A percentile compares a stretch with the other conserved stretches of the same genome.
Conservation (phyloP, 2,329 filamentous ascomycete species). For the Botrytis cinerea region DNA sequence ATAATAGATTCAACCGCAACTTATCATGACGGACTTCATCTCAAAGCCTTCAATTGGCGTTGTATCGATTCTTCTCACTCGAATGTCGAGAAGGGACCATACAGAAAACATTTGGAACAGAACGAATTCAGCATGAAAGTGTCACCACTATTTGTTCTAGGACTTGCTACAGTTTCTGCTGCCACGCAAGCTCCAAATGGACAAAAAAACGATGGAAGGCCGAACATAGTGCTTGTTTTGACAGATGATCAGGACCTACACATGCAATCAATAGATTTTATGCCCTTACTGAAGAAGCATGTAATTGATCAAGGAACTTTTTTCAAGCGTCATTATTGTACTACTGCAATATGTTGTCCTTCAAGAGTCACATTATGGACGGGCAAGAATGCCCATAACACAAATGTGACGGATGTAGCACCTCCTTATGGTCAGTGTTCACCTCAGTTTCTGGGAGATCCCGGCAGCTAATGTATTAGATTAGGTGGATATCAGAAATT, state of each 20-base stretch:
- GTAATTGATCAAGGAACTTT: slow-evolving; percentile 57
- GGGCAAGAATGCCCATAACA: slow-evolving; percentile 63
- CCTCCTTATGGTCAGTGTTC: slow-evolving; percentile 51
- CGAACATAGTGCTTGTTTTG: slow-evolving; percentile 63
- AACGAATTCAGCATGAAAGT: slow-evolving; percentile 12
- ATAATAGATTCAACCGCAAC: neutral
- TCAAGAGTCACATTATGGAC: slow-evolving; percentile 63
- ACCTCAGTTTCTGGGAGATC: slow-evolving; percentile 28
- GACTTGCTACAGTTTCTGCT: slow-evolving; percentile 24
- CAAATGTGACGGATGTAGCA: slow-evolving; percentile 55
- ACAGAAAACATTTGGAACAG: neutral
- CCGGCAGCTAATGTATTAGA: slow-evolving; percentile 24
- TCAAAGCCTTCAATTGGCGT: neutral
- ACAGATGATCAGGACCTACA: slow-evolving; percentile 67
- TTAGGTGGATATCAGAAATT: slow-evolving; percentile 65
- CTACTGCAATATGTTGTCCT: slow-evolving; percentile 63
- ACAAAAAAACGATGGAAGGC: slow-evolving; percentile 34
- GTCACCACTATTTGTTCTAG: slow-evolving; percentile 16
- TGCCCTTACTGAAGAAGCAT: slow-evolving; percentile 56
- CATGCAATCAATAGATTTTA: slow-evolving; percentile 59
- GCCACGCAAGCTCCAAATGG: slow-evolving; percentile 27
- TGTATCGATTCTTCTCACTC: slow-evolving; percentile 3
- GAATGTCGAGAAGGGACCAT: neutral
- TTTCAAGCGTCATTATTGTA: slow-evolving; percentile 61
- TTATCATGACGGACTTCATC: neutral